These are phyloP conservation scores for Phlebopus sp. DNA, from an alignment of 1,284 basidiomycete species.

Conservation along the genomic window DNA sequence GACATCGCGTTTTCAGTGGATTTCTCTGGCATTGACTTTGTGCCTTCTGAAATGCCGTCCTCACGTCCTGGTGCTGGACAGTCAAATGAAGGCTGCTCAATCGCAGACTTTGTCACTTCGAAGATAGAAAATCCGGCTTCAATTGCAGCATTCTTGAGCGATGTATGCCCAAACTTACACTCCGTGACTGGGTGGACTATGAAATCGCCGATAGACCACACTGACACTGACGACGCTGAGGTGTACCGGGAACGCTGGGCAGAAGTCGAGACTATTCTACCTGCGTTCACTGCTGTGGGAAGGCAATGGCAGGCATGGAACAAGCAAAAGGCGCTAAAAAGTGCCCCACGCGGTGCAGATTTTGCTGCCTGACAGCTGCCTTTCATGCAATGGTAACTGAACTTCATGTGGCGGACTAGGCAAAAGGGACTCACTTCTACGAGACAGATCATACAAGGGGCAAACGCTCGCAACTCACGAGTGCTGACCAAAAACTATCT, in stretches of 20 bases:
- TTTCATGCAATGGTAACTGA: too few species aligned
- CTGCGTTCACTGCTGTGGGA: constrained; percentile 21
- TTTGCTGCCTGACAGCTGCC: too few species aligned
- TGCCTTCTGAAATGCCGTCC: background rate
- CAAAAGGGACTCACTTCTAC: too few species aligned
- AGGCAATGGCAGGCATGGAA: constrained; percentile 14
- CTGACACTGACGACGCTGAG: constrained; percentile 6
- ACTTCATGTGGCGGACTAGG: too few species aligned
- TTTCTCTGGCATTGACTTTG: constrained; percentile 16
- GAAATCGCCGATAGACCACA: background rate
- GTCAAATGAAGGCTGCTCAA: constrained; percentile 7
- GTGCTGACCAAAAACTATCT: too few species aligned
- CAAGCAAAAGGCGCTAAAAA: too few species aligned
- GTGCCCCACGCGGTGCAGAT: too few species aligned
- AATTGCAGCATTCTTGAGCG: constrained; percentile 27
- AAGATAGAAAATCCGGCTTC: constrained; percentile 13
- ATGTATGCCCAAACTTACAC: constrained; percentile 20
- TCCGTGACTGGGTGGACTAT: constrained; percentile 11
- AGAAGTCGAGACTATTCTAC: constrained; percentile 22
- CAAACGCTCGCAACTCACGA: too few species aligned
- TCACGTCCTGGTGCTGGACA: constrained; percentile 10
- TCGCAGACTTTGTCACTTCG: constrained; percentile 21
- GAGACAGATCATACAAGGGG: too few species aligned
- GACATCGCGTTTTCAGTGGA: constrained; percentile 18
- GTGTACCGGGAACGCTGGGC: constrained; percentile 19